These are phyloP conservation scores for Malassezia obtusa DNA, from an alignment of 1,284 basidiomycete genomes.

Conservation along the genomic window DNA sequence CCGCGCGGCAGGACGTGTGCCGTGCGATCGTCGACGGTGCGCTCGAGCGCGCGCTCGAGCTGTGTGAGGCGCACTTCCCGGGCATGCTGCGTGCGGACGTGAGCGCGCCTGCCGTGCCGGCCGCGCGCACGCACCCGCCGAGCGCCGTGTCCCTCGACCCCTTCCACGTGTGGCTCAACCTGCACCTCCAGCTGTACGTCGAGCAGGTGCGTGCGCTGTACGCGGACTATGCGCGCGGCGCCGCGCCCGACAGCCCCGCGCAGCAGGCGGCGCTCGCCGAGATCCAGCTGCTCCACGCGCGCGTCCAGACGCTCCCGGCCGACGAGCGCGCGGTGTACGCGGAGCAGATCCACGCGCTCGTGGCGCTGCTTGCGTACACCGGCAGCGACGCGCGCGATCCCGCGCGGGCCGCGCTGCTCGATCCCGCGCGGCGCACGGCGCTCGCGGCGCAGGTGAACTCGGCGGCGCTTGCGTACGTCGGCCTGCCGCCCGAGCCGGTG, in stretches of 20 bases:
- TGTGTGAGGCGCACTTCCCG: conserved; percentile 54
- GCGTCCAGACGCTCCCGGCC: conserved; percentile 27
- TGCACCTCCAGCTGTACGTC: conserved; percentile 71
- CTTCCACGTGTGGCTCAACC: conserved; percentile 64
- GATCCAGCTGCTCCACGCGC: conserved; percentile 28
- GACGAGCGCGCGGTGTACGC: conserved; percentile 53
- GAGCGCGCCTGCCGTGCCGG: neutral
- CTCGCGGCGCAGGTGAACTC: conserved; percentile 76
- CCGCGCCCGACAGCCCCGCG: conserved; percentile 19
- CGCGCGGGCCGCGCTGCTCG: conserved; percentile 61
- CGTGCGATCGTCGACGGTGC: conserved; percentile 58
- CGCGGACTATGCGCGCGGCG: conserved; percentile 18
- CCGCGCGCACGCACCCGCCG: conserved; percentile 25
- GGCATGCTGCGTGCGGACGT: conserved; percentile 20
- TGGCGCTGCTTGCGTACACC: conserved; percentile 63
- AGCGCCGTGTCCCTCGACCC: conserved; percentile 54
- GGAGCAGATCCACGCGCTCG: conserved; percentile 62
- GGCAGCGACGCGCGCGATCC: conserved; percentile 53
- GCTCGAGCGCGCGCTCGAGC: conserved; percentile 59
- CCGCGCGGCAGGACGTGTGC: conserved; percentile 6
- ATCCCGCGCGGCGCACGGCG: conserved; percentile 61
- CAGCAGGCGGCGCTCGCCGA: conserved; percentile 29
- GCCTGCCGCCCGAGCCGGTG: conserved; percentile 52
- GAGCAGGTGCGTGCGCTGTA: conserved; percentile 54
- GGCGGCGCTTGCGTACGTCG: conserved; percentile 56